These are phyloP conservation scores for Lasiodiplodia citricola DNA, from an alignment of 2,329 filamentous ascomycete genomes.

Conservation along the genomic window DNA sequence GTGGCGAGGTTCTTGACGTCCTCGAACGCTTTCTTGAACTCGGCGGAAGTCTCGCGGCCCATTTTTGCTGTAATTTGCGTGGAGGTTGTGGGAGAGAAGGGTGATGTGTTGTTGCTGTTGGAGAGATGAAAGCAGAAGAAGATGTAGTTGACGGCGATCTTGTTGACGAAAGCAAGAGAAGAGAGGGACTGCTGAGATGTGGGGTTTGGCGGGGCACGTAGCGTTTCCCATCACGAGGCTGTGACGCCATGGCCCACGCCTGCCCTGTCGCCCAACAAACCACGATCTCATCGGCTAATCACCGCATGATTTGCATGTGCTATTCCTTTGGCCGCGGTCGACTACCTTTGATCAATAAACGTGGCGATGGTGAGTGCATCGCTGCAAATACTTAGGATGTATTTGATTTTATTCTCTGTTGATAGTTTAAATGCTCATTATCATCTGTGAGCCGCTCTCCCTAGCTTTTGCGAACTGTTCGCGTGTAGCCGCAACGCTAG, in stretches of 20 bases:
- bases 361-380: no score
- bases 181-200: background rate
- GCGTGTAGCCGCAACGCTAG: background rate
- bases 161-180: background rate
- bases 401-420: background rate
- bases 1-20: conserved; percentile 39
- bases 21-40: conserved; percentile 39
- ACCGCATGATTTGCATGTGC: conserved; percentile 20
- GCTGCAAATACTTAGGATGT: no score
- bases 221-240: conserved; percentile 12
- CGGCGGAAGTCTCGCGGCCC: conserved; percentile 29
- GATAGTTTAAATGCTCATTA: background rate
- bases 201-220: conserved; percentile 22
- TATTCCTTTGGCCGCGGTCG: background rate
- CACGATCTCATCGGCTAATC: conserved; percentile 2
- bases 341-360: background rate
- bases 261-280: conserved; percentile 21
- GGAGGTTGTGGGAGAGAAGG: background rate
- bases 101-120: background rate
- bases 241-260: conserved; percentile 17
- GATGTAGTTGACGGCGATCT: background rate
- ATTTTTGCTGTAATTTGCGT: conserved; percentile 25
- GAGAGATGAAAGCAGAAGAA: background rate
- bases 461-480: background rate
- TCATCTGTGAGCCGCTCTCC: background rate